Percentiles rank a stretch among this genome's conserved stretches.
phyloP scores from a whole-genome alignment of 2,329 filamentous ascomycete genomes.

The Seiridium cupressi region DNA sequence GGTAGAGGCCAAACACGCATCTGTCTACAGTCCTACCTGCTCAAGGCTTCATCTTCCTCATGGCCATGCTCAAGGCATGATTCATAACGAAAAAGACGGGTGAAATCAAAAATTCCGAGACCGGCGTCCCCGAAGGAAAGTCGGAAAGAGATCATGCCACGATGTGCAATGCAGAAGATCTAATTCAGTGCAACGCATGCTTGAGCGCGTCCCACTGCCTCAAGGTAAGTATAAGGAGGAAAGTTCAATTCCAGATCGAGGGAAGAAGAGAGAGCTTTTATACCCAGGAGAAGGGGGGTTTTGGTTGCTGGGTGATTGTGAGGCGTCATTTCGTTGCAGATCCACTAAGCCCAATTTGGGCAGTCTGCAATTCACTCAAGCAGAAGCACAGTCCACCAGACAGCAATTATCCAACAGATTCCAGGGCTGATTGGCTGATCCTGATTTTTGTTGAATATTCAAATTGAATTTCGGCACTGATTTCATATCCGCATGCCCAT shows the following conservation, averaged over 20 bases:
- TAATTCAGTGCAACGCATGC: slow-evolving; percentile 38
- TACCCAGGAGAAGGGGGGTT: slow-evolving; percentile 5
- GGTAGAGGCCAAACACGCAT: too few species aligned
- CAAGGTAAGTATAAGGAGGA: slow-evolving; percentile 50
- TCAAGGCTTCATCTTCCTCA: slow-evolving; percentile 22
- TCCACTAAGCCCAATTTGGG: not conserved
- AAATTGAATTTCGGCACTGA: not conserved
- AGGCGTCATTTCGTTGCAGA: too few species aligned
- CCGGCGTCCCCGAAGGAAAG: slow-evolving; percentile 53
- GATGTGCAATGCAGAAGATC: slow-evolving; percentile 53
- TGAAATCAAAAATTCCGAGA: slow-evolving; percentile 48
- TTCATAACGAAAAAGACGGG: slow-evolving; percentile 41
- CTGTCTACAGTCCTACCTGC: too few species aligned
- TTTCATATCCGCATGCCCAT: too few species aligned
- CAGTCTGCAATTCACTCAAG: not conserved
- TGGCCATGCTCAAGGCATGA: slow-evolving; percentile 34
- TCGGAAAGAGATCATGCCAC: slow-evolving; percentile 46
- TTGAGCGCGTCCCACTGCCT: slow-evolving; percentile 40
- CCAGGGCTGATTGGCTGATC: not conserved
- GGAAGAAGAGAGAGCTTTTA: slow-evolving; percentile 16
- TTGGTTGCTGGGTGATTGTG: not conserved
- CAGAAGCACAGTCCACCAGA: not conserved
- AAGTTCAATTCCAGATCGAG: slow-evolving; percentile 8
- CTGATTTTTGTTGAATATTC: slow-evolving; percentile 12
- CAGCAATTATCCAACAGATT: not conserved